phyloP scores from a whole-genome alignment of 257 asterid genomes.

The Paulownia fortunei region DNA sequence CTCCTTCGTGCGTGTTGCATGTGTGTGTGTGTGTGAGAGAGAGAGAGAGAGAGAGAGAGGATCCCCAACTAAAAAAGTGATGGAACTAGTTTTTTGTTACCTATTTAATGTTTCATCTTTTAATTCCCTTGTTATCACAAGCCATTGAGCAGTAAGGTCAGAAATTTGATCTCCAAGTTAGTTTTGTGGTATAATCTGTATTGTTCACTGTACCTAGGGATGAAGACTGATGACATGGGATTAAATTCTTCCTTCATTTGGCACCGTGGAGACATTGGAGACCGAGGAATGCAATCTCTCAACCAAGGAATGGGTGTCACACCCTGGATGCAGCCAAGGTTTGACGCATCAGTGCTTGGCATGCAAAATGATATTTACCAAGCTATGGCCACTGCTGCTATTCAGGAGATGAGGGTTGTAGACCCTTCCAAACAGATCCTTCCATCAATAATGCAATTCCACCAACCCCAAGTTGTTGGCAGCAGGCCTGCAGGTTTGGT shows the following conservation, averaged over 20 bases:
- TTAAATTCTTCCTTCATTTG: slow-evolving; percentile 62
- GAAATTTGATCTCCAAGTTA: background rate
- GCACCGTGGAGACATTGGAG: slow-evolving; percentile 60
- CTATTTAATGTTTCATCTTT: background rate
- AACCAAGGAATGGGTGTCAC: slow-evolving; percentile 69
- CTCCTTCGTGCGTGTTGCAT: too few species aligned
- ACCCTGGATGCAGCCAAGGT: slow-evolving; percentile 75
- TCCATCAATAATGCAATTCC: slow-evolving; percentile 58
- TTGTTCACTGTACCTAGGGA: slow-evolving; percentile 44
- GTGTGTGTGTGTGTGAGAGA: too few species aligned
- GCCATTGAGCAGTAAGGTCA: background rate
- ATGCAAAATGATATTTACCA: slow-evolving; percentile 73
- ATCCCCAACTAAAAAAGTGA: background rate
- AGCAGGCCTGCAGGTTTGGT: slow-evolving; percentile 35
- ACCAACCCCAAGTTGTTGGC: slow-evolving; percentile 46
- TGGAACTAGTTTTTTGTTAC: background rate
- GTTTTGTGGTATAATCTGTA: background rate
- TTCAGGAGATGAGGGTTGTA: slow-evolving; percentile 58
- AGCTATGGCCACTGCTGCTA: slow-evolving; percentile 73
- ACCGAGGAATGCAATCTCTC: slow-evolving; percentile 54
- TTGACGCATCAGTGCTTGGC: slow-evolving; percentile 53
- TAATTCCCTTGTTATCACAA: background rate
- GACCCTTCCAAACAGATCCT: slow-evolving; percentile 65
- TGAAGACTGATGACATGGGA: slow-evolving; percentile 64
- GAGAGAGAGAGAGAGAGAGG: too few species aligned